phyloP scores from a whole-genome alignment of 1,139 yeast genomes.

The Wickerhamiella infanticola region DNA sequence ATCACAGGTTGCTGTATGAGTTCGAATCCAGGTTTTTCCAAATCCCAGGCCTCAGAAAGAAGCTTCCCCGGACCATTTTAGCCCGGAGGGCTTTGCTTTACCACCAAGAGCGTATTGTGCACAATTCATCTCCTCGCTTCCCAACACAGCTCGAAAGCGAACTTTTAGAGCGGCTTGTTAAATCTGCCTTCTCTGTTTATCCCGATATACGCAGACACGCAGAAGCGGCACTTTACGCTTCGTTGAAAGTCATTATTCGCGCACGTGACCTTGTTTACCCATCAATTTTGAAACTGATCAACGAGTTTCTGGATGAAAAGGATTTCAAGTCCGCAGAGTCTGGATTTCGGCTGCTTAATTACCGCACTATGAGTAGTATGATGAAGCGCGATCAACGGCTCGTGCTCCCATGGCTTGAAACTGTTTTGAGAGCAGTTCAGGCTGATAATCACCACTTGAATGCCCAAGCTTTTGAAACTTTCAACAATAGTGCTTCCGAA shows the following conservation, averaged over 20 bases:
- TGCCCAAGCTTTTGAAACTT: constrained; percentile 7
- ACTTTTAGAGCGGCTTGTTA: constrained; percentile 54
- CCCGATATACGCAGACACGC: constrained; percentile 58
- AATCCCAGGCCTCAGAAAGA: constrained; percentile 41
- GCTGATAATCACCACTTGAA: constrained; percentile 10
- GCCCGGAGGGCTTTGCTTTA: constrained; percentile 66
- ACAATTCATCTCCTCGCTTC: constrained; percentile 61
- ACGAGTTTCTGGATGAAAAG: constrained; percentile 36
- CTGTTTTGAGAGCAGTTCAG: constrained; percentile 8
- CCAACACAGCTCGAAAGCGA: constrained; percentile 53
- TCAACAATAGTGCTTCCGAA: constrained; percentile 5
- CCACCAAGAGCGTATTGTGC: constrained; percentile 59
- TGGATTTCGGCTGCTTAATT: constrained; percentile 34
- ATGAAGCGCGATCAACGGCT: constrained; percentile 44
- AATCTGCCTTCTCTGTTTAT: constrained; percentile 55
- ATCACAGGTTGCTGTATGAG: constrained; percentile 30
- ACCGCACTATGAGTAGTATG: constrained; percentile 29
- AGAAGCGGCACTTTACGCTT: constrained; percentile 49
- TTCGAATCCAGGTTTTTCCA: constrained; percentile 34
- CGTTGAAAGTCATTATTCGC: constrained; percentile 60
- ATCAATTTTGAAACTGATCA: constrained; percentile 34
- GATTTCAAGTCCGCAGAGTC: constrained; percentile 52
- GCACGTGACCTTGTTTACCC: constrained; percentile 30
- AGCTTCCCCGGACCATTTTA: constrained; percentile 63
- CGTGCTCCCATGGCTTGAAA: constrained; percentile 23